These are phyloP conservation scores for Phytophthora parvispora DNA, from an alignment of 352 stramenopile genomes.

Conservation along the genomic window DNA sequence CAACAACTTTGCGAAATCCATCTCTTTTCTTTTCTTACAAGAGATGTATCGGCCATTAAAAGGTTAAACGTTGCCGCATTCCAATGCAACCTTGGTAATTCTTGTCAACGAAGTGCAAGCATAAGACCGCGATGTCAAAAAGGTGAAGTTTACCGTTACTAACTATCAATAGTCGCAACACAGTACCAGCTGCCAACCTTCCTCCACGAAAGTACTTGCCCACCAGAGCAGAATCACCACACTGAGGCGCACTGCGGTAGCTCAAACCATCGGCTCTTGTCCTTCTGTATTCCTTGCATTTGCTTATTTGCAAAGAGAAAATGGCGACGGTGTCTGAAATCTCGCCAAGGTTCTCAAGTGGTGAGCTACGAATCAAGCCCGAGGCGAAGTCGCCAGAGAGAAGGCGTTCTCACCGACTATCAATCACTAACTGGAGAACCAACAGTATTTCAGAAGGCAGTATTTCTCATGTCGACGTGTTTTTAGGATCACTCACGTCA, in stretches of 20 bases:
- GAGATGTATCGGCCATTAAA: too few relatives aligned
- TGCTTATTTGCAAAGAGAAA: background rate
- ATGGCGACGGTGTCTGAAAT: background rate
- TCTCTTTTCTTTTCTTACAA: too few relatives aligned
- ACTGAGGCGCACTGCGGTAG: background rate
- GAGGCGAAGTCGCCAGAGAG: background rate
- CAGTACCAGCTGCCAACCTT: background rate
- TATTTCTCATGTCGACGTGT: conserved; percentile 86
- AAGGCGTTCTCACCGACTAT: conserved; percentile 11
- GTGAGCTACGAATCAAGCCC: background rate
- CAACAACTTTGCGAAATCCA: too few relatives aligned
- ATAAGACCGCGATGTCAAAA: background rate
- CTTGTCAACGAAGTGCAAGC: too few relatives aligned
- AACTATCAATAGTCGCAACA: conserved; percentile 10
- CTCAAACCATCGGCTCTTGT: background rate
- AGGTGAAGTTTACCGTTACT: background rate
- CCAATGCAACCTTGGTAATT: too few relatives aligned
- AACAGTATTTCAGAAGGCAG: conserved; percentile 5
- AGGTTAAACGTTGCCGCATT: too few relatives aligned
- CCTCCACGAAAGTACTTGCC: background rate
- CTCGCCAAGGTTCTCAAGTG: background rate
- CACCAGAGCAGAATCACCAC: background rate
- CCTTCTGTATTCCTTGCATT: background rate
- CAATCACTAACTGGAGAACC: conserved; percentile 3
- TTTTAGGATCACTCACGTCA: conserved; percentile 96